Evolutionary conservation across 1,139 yeast genomes (phyloP).

Genomic region (Geotrichum bryndzae): DNA sequence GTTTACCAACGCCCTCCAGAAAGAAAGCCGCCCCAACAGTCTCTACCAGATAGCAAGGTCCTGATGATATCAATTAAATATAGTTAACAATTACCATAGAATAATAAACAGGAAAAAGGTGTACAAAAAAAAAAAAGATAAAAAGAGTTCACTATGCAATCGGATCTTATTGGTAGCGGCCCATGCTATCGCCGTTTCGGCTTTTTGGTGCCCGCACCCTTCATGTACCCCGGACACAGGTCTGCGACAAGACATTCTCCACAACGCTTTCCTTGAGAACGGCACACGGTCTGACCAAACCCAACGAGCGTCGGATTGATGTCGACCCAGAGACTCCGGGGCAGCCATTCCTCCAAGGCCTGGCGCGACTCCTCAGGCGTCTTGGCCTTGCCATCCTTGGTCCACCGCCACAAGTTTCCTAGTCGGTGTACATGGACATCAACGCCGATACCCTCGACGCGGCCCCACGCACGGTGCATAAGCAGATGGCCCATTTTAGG

Average conservation of each 20-base stretch:
- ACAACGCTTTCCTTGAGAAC: constrained; percentile 66
- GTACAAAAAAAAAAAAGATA: background rate
- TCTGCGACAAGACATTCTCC: constrained; percentile 58
- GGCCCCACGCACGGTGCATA: constrained; percentile 74
- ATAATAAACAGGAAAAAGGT: no score
- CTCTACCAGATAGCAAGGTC: no score
- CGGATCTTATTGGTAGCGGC: background rate
- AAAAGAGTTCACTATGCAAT: background rate
- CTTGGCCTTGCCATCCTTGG: constrained; percentile 27
- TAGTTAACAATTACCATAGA: background rate
- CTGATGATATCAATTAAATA: background rate
- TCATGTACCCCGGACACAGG: constrained; percentile 44
- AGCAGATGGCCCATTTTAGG: constrained; percentile 90
- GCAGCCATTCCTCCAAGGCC: constrained; percentile 69
- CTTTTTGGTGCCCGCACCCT: background rate
- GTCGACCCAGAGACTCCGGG: constrained; percentile 68
- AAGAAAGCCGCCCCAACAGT: background rate
- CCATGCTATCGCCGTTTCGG: background rate
- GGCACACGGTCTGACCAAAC: constrained; percentile 85
- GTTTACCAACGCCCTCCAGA: background rate
- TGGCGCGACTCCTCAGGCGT: constrained; percentile 69
- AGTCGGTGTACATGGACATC: constrained; percentile 88
- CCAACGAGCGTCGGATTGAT: constrained; percentile 86
- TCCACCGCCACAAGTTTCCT: constrained; percentile 81
- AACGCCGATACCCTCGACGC: constrained; percentile 78